phyloP scores from a whole-genome alignment of 371 early-diverging fungal genomes.

The Mortierella sp. region DNA sequence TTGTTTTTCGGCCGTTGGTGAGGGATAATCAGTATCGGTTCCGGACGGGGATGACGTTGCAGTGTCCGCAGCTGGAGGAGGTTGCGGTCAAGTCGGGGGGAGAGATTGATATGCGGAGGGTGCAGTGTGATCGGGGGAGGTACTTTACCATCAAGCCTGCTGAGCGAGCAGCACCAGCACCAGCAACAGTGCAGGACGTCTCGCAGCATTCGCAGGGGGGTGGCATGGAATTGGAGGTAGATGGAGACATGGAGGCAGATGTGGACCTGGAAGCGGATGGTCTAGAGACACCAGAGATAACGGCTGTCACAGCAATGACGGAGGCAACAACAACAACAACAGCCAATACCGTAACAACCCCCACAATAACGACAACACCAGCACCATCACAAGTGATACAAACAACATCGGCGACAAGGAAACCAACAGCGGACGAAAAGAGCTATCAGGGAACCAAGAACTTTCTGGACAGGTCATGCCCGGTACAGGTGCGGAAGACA shows the following conservation, averaged over 20 bases:
- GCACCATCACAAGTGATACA: neutral
- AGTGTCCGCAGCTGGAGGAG: constrained; percentile 50
- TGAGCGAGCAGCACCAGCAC: neutral
- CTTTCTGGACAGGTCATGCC: constrained; percentile 46
- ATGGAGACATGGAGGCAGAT: neutral
- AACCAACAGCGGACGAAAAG: constrained; percentile 17
- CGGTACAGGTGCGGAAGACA: constrained; percentile 29
- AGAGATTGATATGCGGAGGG: constrained; percentile 1
- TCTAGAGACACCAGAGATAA: neutral
- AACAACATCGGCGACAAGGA: neutral
- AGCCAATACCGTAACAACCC: neutral
- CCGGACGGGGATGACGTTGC: constrained; percentile 33
- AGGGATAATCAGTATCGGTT: constrained; percentile 42
- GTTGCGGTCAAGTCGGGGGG: constrained; percentile 12
- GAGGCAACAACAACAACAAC: neutral
- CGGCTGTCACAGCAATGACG: neutral
- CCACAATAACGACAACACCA: neutral
- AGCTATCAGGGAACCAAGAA: constrained; percentile 38
- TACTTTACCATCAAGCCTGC: constrained; percentile 15
- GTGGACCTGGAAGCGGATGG: neutral
- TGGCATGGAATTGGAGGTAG: neutral
- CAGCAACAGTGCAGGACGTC: neutral
- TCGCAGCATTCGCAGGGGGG: neutral
- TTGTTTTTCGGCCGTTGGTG: constrained; percentile 31
- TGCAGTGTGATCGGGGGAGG: constrained; percentile 16